A percentile compares a stretch with the other conserved stretches of the same genome.
Conservation (phyloP, 306 rosid genomes). For the Quercus berberidifolia region DNA sequence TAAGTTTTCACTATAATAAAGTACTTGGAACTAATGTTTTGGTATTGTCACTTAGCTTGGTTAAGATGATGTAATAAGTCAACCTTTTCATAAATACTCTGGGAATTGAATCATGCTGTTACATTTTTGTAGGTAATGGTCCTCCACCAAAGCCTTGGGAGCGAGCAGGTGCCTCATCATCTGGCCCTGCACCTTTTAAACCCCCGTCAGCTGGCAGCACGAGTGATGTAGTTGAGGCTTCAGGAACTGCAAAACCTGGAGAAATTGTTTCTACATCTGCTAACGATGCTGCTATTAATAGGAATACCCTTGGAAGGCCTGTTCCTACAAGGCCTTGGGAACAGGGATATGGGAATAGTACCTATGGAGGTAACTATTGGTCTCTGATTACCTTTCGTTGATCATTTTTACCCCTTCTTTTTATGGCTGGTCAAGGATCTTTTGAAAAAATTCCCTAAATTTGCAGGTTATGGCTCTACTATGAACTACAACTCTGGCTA, state of each 20-base stretch:
- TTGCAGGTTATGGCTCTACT: slow-evolving; percentile 69
- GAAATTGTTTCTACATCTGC: slow-evolving; percentile 78
- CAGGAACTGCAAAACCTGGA: slow-evolving; percentile 94
- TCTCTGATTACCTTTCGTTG: background rate
- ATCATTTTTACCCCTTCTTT: background rate
- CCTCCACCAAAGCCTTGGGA: slow-evolving; percentile 99
- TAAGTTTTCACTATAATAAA: background rate
- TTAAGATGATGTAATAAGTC: background rate
- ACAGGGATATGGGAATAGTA: slow-evolving; percentile 61
- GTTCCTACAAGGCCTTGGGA: slow-evolving; percentile 96
- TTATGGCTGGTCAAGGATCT: slow-evolving; percentile 8
- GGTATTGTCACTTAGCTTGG: background rate
- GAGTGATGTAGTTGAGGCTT: slow-evolving; percentile 91
- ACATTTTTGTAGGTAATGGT: slow-evolving; percentile 49
- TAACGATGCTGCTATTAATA: slow-evolving; percentile 35
- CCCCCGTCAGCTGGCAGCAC: slow-evolving; percentile 86
- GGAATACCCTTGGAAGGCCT: slow-evolving; percentile 69
- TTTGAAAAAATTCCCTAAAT: background rate
- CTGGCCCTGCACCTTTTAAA: slow-evolving; percentile 85
- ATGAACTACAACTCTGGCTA: slow-evolving; percentile 57
- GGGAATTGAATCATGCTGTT: slow-evolving; percentile 8
- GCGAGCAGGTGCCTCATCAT: slow-evolving; percentile 71
- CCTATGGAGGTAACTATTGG: slow-evolving; percentile 51
- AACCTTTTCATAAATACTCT: background rate
- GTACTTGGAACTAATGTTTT: background rate